These are phyloP conservation scores for Albatrellus sp. DNA, from an alignment of 1,284 basidiomycete genomes.

Conservation along the genomic window DNA sequence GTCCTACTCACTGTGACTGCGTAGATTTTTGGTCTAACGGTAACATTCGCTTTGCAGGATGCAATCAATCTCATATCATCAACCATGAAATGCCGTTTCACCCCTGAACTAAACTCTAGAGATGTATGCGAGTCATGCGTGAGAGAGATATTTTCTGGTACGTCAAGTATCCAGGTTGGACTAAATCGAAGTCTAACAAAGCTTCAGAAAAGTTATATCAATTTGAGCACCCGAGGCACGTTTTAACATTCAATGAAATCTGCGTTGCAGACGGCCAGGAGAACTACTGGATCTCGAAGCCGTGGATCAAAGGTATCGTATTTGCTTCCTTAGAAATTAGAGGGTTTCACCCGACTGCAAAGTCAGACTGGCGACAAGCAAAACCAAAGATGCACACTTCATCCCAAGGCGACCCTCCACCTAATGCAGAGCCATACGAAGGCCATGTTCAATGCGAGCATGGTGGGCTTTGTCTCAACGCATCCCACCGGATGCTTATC, in stretches of 20 bases:
- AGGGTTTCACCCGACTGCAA: too few relatives aligned
- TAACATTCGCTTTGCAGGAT: too few relatives aligned
- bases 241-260: constrained; percentile 43
- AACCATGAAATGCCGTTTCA: constrained; percentile 25
- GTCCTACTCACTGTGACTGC: constrained; percentile 8
- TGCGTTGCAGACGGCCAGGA: constrained; percentile 28
- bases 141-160: constrained; percentile 45
- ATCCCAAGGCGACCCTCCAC: constrained; percentile 45
- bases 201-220: constrained; percentile 53
- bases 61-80: too few relatives aligned
- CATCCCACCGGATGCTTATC: constrained; percentile 44
- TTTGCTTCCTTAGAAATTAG: too few relatives aligned
- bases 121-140: constrained; percentile 59
- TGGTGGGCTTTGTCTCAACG: constrained; percentile 40
- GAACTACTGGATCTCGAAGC: constrained; percentile 59
- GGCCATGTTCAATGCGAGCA: constrained; percentile 62
- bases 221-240: constrained; percentile 46
- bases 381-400: constrained; percentile 64
- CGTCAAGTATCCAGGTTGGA: constrained; percentile 5
- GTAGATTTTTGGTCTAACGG: too few relatives aligned
- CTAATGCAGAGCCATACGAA: constrained; percentile 42
- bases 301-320: constrained; percentile 57
- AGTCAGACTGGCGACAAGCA: constrained; percentile 53
- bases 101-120: constrained; percentile 29
- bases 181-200: constrained; percentile 7